A percentile compares a stretch with the other conserved stretches of the same genome.
phyloP scores from a whole-genome alignment of 495 filamentous ascomycete genomes.

The Amniculicola lignicola region DNA sequence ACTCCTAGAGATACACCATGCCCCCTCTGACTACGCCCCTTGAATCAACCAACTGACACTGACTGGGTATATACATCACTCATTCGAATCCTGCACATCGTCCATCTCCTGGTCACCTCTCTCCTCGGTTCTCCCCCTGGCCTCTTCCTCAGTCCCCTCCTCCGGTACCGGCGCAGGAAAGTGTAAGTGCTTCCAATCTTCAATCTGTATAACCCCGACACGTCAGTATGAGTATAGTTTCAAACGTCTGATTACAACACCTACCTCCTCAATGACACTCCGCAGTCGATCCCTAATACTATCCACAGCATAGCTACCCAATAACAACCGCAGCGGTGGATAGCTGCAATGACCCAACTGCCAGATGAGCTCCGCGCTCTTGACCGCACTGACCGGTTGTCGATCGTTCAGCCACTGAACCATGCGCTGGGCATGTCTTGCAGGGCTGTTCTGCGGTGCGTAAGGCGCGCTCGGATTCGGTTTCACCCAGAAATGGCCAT shows the following conservation, averaged over 20 bases:
- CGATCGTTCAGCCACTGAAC: constrained; percentile 92
- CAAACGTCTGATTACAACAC: neutral
- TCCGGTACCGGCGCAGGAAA: constrained; percentile 39
- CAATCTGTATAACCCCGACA: constrained; percentile 34
- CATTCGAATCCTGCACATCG: too few species aligned
- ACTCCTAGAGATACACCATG: too few species aligned
- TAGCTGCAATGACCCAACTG: constrained; percentile 90
- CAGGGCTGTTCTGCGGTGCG: constrained; percentile 68
- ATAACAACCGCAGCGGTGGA: constrained; percentile 76
- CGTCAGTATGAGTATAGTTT: too few species aligned
- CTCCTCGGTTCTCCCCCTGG: neutral
- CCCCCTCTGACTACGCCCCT: too few species aligned
- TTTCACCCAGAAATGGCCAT: constrained; percentile 90
- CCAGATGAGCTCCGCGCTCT: constrained; percentile 95
- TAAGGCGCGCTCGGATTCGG: constrained; percentile 73
- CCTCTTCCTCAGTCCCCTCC: constrained; percentile 1
- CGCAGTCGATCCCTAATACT: constrained; percentile 85
- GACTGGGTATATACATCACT: too few species aligned
- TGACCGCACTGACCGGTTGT: constrained; percentile 87
- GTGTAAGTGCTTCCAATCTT: constrained; percentile 46
- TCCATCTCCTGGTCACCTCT: neutral
- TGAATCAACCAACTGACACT: too few species aligned
- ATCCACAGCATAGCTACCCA: constrained; percentile 93
- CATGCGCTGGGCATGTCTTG: constrained; percentile 86
- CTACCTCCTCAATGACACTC: constrained; percentile 86